A percentile compares a stretch with the other conserved stretches of the same genome.
These are phyloP conservation scores for Hypoxylon sp. DNA, from an alignment of 2,329 filamentous ascomycete species.

Conservation along the genomic window DNA sequence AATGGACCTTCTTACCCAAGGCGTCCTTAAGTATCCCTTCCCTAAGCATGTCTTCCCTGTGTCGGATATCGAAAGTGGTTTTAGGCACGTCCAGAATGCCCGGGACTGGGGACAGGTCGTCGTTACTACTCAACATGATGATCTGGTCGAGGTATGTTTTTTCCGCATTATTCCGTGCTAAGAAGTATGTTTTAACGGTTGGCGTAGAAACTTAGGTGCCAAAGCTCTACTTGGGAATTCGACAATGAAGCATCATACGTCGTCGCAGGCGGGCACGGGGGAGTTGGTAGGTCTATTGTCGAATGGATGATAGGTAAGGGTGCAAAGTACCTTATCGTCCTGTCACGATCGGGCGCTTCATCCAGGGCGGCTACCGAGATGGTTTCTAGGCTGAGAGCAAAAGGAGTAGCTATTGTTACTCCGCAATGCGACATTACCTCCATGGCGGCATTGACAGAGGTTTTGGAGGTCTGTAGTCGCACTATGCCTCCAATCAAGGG, in stretches of 20 bases:
- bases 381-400: neutral
- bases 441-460: neutral
- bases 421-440: slow-evolving; percentile 32
- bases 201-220: neutral
- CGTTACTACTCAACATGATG: neutral
- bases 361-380: slow-evolving; percentile 4
- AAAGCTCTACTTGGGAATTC: slow-evolving; percentile 17
- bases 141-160: neutral
- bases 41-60: neutral
- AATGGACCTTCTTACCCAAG: neutral
- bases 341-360: slow-evolving; percentile 39
- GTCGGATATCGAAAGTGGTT: neutral
- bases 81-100: slow-evolving; percentile 3
- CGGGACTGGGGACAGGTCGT: neutral
- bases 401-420: slow-evolving; percentile 3
- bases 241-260: slow-evolving; percentile 27
- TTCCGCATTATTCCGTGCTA: neutral
- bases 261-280: slow-evolving; percentile 31
- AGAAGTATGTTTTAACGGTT: neutral
- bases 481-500: slow-evolving; percentile 17
- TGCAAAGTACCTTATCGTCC: slow-evolving; percentile 42
- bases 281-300: slow-evolving; percentile 35
- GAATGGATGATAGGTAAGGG: slow-evolving; percentile 45
- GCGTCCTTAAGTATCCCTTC: neutral
- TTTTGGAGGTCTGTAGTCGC: neutral